A percentile compares a stretch with the other conserved stretches of the same genome.
Evolutionary conservation across 2,329 filamentous ascomycete species (phyloP).

Genomic region (Aspergillus persii): DNA sequence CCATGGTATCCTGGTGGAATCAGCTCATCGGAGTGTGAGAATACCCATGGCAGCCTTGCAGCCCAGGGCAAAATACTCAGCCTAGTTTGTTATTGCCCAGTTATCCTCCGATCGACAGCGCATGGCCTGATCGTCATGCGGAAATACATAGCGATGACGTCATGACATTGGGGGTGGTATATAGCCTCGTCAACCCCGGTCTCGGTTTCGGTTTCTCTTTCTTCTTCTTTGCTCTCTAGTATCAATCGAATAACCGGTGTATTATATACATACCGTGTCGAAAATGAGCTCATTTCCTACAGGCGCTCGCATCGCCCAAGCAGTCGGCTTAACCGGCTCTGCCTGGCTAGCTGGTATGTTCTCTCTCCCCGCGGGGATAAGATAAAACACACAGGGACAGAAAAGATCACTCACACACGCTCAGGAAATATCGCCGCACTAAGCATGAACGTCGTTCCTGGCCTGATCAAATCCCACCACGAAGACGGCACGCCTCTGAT

Average conservation of each 20-base stretch:
- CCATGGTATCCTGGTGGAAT: not conserved
- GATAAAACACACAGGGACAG: no score
- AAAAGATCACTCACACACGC: not conserved
- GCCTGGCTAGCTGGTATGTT: slow-evolving; percentile 30
- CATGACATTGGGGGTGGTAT: slow-evolving; percentile 2
- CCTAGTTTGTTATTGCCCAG: not conserved
- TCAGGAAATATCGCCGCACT: slow-evolving; percentile 28
- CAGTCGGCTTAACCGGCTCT: slow-evolving; percentile 27
- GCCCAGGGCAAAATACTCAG: not conserved
- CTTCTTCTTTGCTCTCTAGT: not conserved
- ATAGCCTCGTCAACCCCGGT: not conserved
- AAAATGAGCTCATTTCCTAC: slow-evolving; percentile 20
- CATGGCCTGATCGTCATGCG: not conserved
- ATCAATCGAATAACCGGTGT: not conserved
- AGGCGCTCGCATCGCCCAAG: slow-evolving; percentile 26
- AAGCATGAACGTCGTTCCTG: slow-evolving; percentile 25
- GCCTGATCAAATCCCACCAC: slow-evolving; percentile 21
- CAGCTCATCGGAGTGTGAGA: not conserved
- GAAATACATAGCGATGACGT: slow-evolving; percentile 1
- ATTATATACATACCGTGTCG: not conserved
- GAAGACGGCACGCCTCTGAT: slow-evolving; percentile 5
- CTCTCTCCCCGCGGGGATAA: not conserved
- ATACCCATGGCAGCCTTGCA: not conserved
- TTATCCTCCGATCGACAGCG: not conserved
- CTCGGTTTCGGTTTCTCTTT: not conserved